phyloP scores from a whole-genome alignment of 1,284 basidiomycete species.

The Heliocybe sulcata region DNA sequence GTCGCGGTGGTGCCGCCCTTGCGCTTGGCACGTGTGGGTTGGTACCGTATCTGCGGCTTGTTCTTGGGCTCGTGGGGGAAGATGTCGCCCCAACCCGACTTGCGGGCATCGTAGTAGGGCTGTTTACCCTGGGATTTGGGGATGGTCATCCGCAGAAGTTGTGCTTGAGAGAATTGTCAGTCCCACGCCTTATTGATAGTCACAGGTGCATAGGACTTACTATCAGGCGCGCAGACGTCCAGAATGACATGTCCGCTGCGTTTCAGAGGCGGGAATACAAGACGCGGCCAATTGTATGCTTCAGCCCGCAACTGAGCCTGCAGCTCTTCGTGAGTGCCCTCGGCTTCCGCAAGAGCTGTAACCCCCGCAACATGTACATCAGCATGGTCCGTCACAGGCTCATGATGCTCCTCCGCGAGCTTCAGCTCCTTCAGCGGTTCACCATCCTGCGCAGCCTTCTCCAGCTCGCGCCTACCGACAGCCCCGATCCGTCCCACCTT shows the following conservation, averaged over 20 bases:
- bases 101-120: constrained; percentile 91
- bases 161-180: constrained; percentile 41
- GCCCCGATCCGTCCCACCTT: not conserved
- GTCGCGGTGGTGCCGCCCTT: constrained; percentile 15
- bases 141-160: constrained; percentile 87
- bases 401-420: constrained; percentile 32
- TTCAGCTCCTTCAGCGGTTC: constrained; percentile 32
- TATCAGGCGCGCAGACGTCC: constrained; percentile 82
- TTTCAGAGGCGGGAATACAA: constrained; percentile 88
- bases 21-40: constrained; percentile 27
- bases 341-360: not conserved
- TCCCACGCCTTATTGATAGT: not conserved
- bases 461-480: constrained; percentile 36
- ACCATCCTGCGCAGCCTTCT: constrained; percentile 27
- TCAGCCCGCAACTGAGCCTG: constrained; percentile 40
- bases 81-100: constrained; percentile 89
- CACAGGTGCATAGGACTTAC: constrained; percentile 30
- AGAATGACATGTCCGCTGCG: constrained; percentile 90
- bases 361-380: not conserved
- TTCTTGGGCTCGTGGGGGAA: constrained; percentile 87
- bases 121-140: constrained; percentile 93
- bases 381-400: not conserved
- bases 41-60: constrained; percentile 54
- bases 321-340: not conserved
- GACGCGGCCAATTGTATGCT: constrained; percentile 83